These are phyloP conservation scores for Xanthoparmelia taractica DNA, from an alignment of 495 filamentous ascomycete species.

Conservation along the genomic window DNA sequence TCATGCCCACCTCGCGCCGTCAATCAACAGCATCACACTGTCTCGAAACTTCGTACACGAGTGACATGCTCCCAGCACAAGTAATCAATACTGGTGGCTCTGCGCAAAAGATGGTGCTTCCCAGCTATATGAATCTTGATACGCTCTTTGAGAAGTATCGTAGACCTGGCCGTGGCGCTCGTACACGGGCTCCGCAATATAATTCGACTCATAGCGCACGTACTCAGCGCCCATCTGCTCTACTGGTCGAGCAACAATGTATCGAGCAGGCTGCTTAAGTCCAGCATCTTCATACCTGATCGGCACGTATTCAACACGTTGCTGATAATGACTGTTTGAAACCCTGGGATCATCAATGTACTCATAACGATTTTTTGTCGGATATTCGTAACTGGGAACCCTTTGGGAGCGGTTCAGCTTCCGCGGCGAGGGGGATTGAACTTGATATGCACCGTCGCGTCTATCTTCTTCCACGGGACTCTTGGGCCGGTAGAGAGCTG, in stretches of 20 bases:
- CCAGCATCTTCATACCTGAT: conserved; percentile 15
- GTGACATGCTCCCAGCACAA: not conserved
- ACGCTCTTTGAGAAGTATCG: conserved; percentile 16
- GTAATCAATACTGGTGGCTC: conserved; percentile 11
- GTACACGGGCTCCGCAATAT: conserved; percentile 17
- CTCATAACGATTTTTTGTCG: conserved; percentile 20
- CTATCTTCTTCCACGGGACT: conserved; percentile 21
- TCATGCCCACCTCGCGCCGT: not conserved
- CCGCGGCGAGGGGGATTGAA: conserved; percentile 18
- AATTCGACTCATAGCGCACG: conserved; percentile 20
- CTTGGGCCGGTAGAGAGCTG: conserved; percentile 22
- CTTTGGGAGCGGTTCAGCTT: conserved; percentile 15
- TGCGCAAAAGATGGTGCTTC: not conserved
- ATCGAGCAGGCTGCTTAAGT: conserved; percentile 18
- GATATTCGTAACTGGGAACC: conserved; percentile 14
- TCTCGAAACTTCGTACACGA: not conserved
- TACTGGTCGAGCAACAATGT: conserved; percentile 19
- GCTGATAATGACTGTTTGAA: conserved; percentile 14
- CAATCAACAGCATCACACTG: not conserved
- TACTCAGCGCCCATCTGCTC: conserved; percentile 17
- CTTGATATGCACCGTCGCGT: conserved; percentile 17
- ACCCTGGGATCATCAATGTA: conserved; percentile 20
- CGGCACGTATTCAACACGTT: conserved; percentile 23
- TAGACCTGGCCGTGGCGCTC: conserved; percentile 25
- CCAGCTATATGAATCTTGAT: conserved; percentile 6